Evolutionary conservation across 164 flowering plant species (phyloP), one percentile per base, ranked within the genome.

Genomic region (Chimonanthus praecox): DNA sequence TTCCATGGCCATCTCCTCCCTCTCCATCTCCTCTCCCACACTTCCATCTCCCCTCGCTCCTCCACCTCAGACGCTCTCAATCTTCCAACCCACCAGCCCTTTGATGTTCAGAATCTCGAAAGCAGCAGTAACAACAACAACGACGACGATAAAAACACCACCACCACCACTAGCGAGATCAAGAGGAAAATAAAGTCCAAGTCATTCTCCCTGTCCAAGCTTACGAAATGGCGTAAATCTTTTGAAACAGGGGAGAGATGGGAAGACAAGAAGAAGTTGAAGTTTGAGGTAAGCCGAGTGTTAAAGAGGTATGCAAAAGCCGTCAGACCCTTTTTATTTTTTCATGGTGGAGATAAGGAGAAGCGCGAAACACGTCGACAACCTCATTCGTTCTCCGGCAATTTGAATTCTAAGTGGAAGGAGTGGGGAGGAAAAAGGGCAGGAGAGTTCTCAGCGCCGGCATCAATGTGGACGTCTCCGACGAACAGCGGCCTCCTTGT

Each of bases 1-100:
- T 94, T 89, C 85, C 94, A 91, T 61, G 97, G 99, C 70, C 99
- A 92, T 77, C 76, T 94, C 44, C 92, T 94, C 7, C 98, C 97
- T 65, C 97, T 94, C 58, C 97, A 85, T 69, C 85, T 88, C 75
- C 89, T 91, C 69, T 84, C 95, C 51, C 91, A 89, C 78, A 82
- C 85, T 50, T 90, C 89, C 63, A 77, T 76, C 67, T 86, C 97
- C 11, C 90, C 97, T 47, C 92, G 92, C 68, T 79, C 94, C 58
- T 90, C 97, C 61, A 85, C 88, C 50, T 92, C 97, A 51, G 94
- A 91, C 77, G 86, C 82, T 73, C 85, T 89, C 58, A 84, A 84
- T 45, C 86, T 87, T 72, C 89, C 94, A 48, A 80, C 81, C 58
- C 83, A 47, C 70, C 85, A 88, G 6, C 66, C 82, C 4, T 4